Evolutionary conservation across 139 green algal genomes (phyloP).

Genomic region (Tetratostichococcus sp.): DNA sequence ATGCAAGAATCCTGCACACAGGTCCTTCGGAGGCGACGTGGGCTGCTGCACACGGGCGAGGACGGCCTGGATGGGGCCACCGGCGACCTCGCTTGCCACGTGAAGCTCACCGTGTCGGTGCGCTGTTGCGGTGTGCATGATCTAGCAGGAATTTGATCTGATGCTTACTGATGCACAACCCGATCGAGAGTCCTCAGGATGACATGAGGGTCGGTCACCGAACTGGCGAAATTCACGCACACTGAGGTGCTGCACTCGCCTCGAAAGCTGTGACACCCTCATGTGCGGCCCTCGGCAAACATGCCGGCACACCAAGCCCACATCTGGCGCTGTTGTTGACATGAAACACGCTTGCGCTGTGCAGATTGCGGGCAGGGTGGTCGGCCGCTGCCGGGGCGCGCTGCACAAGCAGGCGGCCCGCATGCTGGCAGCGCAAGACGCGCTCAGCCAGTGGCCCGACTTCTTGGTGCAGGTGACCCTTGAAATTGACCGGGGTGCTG

Average conservation of each 20-base stretch:
- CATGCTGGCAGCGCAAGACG: not conserved
- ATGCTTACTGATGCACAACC: too few relatives aligned
- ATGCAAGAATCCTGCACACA: too few relatives aligned
- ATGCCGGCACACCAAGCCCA: too few relatives aligned
- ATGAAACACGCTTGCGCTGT: too few relatives aligned
- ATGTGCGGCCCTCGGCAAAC: too few relatives aligned
- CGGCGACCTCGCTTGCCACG: not conserved
- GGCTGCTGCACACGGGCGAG: not conserved
- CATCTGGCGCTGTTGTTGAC: too few relatives aligned
- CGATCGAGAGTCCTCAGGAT: too few relatives aligned
- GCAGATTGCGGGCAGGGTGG: not conserved
- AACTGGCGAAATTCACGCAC: too few relatives aligned
- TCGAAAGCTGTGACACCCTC: too few relatives aligned
- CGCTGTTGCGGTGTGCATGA: not conserved
- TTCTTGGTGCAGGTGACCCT: not conserved
- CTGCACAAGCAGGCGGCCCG: not conserved
- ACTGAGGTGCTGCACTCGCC: too few relatives aligned
- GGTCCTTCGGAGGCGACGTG: not conserved
- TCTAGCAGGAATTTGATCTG: not conserved
- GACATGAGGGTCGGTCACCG: too few relatives aligned
- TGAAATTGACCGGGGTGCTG: too few relatives aligned
- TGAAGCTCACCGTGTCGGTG: not conserved
- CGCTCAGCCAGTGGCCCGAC: not conserved
- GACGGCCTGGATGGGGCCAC: not conserved
- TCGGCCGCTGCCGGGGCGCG: not conserved